These are phyloP conservation scores for Volvox carteri DNA, from an alignment of 163 green algal genomes.

Conservation along the genomic window DNA sequence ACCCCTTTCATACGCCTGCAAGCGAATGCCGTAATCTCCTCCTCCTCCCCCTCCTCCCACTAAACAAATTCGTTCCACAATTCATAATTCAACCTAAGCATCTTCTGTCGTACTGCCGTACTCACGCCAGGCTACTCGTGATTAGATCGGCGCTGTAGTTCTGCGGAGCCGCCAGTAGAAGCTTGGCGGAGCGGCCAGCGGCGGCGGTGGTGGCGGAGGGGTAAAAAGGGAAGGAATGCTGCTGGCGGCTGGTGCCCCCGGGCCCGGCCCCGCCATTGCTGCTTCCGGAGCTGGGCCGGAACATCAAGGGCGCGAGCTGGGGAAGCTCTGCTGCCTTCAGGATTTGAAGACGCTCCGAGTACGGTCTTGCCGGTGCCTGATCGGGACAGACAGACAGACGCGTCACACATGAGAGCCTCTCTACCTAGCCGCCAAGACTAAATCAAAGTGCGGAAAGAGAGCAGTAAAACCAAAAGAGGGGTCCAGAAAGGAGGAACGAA, in stretches of 20 bases:
- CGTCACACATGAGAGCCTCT: too few species aligned
- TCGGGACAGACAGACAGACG: not conserved
- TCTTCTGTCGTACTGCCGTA: not conserved
- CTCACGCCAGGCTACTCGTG: conserved; percentile 21
- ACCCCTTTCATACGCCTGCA: too few species aligned
- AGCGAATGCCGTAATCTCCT: too few species aligned
- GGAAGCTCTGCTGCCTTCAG: not conserved
- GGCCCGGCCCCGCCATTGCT: not conserved
- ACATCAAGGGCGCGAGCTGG: not conserved
- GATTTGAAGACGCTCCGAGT: conserved; percentile 45
- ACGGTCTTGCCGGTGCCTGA: conserved; percentile 54
- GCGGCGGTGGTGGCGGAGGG: not conserved
- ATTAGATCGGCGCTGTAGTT: conserved; percentile 53
- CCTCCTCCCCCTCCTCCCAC: not conserved
- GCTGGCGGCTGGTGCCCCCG: not conserved
- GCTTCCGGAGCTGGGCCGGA: not conserved
- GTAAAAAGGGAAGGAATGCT: not conserved
- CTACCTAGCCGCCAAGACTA: too few species aligned
- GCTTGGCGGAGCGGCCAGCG: not conserved
- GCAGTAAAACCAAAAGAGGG: too few species aligned
- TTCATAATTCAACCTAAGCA: not conserved
- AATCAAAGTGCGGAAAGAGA: too few species aligned
- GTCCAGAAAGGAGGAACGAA: too few species aligned
- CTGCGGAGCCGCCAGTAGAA: conserved; percentile 49
- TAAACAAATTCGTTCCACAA: not conserved